Base-by-base conservation (phyloP, 2,329 filamentous ascomycete species). In the Trichophyton schoenleinii region DNA sequence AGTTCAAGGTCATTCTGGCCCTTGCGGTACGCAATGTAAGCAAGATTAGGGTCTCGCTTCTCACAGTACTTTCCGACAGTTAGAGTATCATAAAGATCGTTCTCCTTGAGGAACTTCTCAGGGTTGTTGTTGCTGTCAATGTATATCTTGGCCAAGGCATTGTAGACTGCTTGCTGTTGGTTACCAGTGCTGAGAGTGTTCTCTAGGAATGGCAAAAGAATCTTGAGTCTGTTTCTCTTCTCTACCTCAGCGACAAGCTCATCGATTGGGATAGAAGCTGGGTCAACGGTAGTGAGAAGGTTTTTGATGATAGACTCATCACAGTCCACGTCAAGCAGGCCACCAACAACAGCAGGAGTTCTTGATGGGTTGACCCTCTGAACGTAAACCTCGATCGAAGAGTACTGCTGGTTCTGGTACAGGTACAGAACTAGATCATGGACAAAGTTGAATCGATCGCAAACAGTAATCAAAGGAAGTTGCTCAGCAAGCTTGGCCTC, bases 361-460 rank as follows among this genome's bases (percentile, higher is more conserved):
- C 94, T 82, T 15, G 87, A 81, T 4, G 94, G 91, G 77, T 99
- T 99, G 68, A 99, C 91, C 52, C 90, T 87, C 79, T 99, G 94
- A 31, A 99, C 94, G 68, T 99, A 99, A 8, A 95, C 87, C 78
- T 99, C 94, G 66, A 99, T 99, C 0, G 94, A 96, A 78, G 95
- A 91, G 83, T 96, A 99, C 72, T 97, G 92, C 76, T 99, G 92
- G 77, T 95, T 95, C 81, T 97, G 94, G 80, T 99, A 99, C 7
- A 99, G 84, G 77, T 94, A 96, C 22, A 99, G 83, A 52, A 99
- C 90, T 70, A 99, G 77, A 70, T 99, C 94, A 71, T 99, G 94
- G 48, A 97, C 90, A 71, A 99, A 96, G 79, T 97, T 95, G 83
- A 95, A 96, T n/a, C 92, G 89, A 72, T 99, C 94, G 77, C 95